A percentile compares a stretch with the other conserved stretches of the same genome.
phyloP scores from a whole-genome alignment of 2,329 filamentous ascomycete genomes.

The Fusarium camptoceras region DNA sequence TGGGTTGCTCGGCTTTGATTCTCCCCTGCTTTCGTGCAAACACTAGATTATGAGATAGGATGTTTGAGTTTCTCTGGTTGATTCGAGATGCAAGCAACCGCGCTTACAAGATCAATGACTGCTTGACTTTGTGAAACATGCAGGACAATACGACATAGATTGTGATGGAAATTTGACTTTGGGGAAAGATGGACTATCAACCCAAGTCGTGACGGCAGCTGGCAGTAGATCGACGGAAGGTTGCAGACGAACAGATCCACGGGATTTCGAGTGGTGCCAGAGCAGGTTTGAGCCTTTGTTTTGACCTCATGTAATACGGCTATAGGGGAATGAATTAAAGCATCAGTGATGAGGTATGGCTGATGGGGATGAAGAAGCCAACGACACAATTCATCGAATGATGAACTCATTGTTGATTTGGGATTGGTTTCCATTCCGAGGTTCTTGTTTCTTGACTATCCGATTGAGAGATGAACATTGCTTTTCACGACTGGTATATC shows the following conservation, averaged over 20 bases:
- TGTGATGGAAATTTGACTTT: background rate
- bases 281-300: background rate
- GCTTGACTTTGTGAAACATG: constrained; percentile 2
- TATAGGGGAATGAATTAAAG: background rate
- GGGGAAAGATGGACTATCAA: background rate
- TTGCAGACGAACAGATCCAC: constrained; percentile 3
- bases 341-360: background rate
- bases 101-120: constrained; percentile 15
- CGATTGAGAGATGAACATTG: background rate
- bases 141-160: background rate
- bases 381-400: background rate
- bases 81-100: constrained; percentile 19
- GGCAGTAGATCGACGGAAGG: constrained; percentile 5
- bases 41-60: background rate
- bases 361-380: background rate
- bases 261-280: background rate
- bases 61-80: background rate
- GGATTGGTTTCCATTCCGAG: background rate
- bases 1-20: background rate
- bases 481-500: background rate
- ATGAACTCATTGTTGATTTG: background rate
- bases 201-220: background rate
- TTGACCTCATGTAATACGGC: background rate
- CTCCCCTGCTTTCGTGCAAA: background rate
- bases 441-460: background rate